Conservation (phyloP, 208 protist species). For the Leishmania braziliensis region DNA sequence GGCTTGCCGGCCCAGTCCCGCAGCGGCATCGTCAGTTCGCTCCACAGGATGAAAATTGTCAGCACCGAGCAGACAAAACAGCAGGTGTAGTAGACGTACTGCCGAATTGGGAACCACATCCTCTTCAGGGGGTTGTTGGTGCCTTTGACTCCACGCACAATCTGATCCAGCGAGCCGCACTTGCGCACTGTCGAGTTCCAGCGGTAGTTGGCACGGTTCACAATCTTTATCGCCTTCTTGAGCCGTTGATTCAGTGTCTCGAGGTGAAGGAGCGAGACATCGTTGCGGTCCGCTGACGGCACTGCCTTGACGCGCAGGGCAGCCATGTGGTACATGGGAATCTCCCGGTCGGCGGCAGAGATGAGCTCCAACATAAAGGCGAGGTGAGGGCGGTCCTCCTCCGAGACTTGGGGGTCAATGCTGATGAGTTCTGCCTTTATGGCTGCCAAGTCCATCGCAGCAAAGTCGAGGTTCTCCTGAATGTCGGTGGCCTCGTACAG, state of each 20-base stretch:
- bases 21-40: slow-evolving; percentile 83
- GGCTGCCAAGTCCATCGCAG: slow-evolving; percentile 76
- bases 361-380: slow-evolving; percentile 84
- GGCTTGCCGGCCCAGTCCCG: slow-evolving; percentile 43
- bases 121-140: slow-evolving; percentile 66
- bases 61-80: slow-evolving; percentile 59
- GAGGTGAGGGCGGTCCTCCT: slow-evolving; percentile 79
- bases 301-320: slow-evolving; percentile 53
- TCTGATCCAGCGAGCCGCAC: slow-evolving; percentile 71
- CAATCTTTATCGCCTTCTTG: slow-evolving; percentile 83
- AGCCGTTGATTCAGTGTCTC: slow-evolving; percentile 77
- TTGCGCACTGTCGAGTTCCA: slow-evolving; percentile 75
- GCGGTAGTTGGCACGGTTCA: slow-evolving; percentile 73
- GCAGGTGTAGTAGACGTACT: slow-evolving; percentile 57
- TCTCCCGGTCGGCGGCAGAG: slow-evolving; percentile 62
- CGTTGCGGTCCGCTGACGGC: slow-evolving; percentile 42
- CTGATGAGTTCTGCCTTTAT: slow-evolving; percentile 85
- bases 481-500: slow-evolving; percentile 81
- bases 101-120: slow-evolving; percentile 74
- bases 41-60: slow-evolving; percentile 85
- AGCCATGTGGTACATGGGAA: slow-evolving; percentile 82
- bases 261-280: slow-evolving; percentile 82
- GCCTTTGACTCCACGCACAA: slow-evolving; percentile 52
- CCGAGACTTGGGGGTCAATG: slow-evolving; percentile 74
- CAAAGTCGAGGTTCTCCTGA: slow-evolving; percentile 89